Evolutionary conservation across 1,284 basidiomycete genomes (phyloP), one percentile per base, ranked within the genome.

Genomic region (Erythrobasidium hasegawianum): DNA sequence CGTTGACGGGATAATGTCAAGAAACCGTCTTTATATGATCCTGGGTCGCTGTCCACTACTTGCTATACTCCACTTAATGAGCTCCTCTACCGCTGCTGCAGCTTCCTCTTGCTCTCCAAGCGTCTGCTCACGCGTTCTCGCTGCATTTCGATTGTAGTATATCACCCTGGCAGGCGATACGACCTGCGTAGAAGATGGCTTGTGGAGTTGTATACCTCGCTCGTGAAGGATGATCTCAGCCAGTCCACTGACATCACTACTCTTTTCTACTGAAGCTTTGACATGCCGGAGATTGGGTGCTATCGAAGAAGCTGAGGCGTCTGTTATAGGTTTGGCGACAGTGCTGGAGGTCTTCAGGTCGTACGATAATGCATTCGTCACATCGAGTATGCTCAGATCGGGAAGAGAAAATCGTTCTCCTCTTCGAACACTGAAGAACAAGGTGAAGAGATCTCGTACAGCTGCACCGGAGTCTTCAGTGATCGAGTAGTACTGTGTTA

Each of bases 401-500:
- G 61, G 61, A 3, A 64, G 38, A 11, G 9, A 10, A 8, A 64
- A 14, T 14, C 49, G 33, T 9, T 22, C 22, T 9, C 41, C 45
- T 47, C 14, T n/a, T 8, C 43, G n/a, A 7, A 7, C 43, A 33
- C 52, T 50, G 53, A 55, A 64, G 4, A 64, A 40, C 16, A 41
- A 64, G 10, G n/a, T 33, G 16, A 56, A 64, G 11, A 64, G 54
- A 26, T 22, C 16, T 41, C 45, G 47, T 1, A 49, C 26, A 18
- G 18, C 39, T 26, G 26, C n/a, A 16, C 54, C 61, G 16, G 61
- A 38, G 1, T 38, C 43, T 18, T 10, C 29, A 33, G 40, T n/a
- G 18, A 38, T 18, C 10, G 38, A 22, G 26, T 64, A 20, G 27
- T 41, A 33, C 22, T 20, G 38, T 4, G 27, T 57, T 2, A 43